A percentile compares a stretch with the other conserved stretches of the same genome.
Conservation (phyloP, 805 yeast genomes). For the Saccharomyces paradoxus region DNA sequence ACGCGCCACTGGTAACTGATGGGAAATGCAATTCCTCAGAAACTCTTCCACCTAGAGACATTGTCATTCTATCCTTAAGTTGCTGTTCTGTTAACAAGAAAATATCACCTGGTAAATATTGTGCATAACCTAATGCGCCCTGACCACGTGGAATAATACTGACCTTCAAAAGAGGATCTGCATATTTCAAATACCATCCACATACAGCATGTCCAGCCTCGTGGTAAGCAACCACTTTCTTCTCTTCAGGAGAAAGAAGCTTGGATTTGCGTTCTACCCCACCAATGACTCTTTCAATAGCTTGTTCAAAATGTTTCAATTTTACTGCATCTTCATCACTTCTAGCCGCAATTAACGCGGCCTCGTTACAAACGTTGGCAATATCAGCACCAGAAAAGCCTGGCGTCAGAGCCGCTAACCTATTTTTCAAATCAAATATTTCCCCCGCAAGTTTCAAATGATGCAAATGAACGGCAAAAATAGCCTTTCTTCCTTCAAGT, state of each 20-base stretch:
- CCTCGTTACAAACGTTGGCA: slow-evolving; percentile 94
- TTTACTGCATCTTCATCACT: slow-evolving; percentile 61
- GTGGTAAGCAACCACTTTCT: slow-evolving; percentile 87
- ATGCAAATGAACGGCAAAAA: slow-evolving; percentile 76
- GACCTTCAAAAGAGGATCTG: slow-evolving; percentile 91
- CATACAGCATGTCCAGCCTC: slow-evolving; percentile 99
- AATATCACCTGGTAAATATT: slow-evolving; percentile 89
- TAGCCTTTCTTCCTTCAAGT: slow-evolving; percentile 87
- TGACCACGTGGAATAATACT: slow-evolving; percentile 95
- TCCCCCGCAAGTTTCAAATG: slow-evolving; percentile 55
- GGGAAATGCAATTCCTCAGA: slow-evolving; percentile 88
- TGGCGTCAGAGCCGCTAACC: slow-evolving; percentile 91
- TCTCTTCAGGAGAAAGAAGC: slow-evolving; percentile 77
- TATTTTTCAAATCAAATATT: slow-evolving; percentile 60
- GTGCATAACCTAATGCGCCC: slow-evolving; percentile 96
- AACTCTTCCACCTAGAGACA: slow-evolving; percentile 96
- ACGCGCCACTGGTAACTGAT: slow-evolving; percentile 92
- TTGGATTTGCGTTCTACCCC: slow-evolving; percentile 89
- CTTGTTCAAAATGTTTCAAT: slow-evolving; percentile 80
- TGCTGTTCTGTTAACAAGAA: slow-evolving; percentile 72
- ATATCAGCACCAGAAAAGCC: slow-evolving; percentile 98
- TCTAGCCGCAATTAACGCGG: slow-evolving; percentile 94
- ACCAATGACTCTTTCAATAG: slow-evolving; percentile 94
- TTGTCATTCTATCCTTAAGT: slow-evolving; percentile 81
- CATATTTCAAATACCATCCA: slow-evolving; percentile 88